A percentile compares a stretch with the other conserved stretches of the same genome.
phyloP scores from a whole-genome alignment of 805 yeast species.

The Candida stauntonica region DNA sequence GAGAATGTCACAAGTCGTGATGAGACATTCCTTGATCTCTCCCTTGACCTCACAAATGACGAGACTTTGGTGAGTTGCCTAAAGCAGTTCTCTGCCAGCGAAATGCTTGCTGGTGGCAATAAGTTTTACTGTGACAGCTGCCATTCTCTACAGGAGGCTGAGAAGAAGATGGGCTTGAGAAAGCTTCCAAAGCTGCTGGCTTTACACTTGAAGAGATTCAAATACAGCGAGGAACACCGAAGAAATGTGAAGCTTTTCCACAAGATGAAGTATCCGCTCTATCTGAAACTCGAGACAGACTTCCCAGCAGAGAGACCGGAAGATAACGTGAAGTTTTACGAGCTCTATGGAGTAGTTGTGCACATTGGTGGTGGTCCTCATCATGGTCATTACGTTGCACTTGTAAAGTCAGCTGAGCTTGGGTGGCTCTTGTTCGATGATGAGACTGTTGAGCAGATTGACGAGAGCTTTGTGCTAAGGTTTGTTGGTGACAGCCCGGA shows the following conservation, averaged over 20 bases:
- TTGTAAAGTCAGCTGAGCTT: constrained; percentile 69
- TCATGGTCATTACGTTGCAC: constrained; percentile 92
- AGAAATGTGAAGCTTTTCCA: constrained; percentile 84
- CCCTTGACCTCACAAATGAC: constrained; percentile 76
- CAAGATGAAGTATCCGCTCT: constrained; percentile 74
- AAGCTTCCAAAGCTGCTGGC: constrained; percentile 74
- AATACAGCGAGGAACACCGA: constrained; percentile 79
- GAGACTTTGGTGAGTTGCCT: constrained; percentile 74
- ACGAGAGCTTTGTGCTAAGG: constrained; percentile 73
- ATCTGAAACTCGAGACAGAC: constrained; percentile 46
- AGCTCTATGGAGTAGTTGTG: constrained; percentile 79
- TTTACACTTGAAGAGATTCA: constrained; percentile 86
- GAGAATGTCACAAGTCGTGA: constrained; percentile 77
- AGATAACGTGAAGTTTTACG: constrained; percentile 55
- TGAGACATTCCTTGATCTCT: constrained; percentile 82
- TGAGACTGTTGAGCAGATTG: constrained; percentile 87
- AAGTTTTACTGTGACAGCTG: constrained; percentile 93
- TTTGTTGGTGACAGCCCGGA: constrained; percentile 89
- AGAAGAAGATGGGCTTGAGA: constrained; percentile 78
- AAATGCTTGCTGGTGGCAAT: constrained; percentile 78
- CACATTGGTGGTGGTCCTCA: constrained; percentile 98
- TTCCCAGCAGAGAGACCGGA: constrained; percentile 54
- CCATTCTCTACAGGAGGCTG: constrained; percentile 89
- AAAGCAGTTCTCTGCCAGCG: constrained; percentile 79
- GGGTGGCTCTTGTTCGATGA: constrained; percentile 96